A percentile compares a stretch with the other conserved stretches of the same genome.
Evolutionary conservation across 768 basidiomycete species (phyloP).

Genomic region (Mycena maculata): DNA sequence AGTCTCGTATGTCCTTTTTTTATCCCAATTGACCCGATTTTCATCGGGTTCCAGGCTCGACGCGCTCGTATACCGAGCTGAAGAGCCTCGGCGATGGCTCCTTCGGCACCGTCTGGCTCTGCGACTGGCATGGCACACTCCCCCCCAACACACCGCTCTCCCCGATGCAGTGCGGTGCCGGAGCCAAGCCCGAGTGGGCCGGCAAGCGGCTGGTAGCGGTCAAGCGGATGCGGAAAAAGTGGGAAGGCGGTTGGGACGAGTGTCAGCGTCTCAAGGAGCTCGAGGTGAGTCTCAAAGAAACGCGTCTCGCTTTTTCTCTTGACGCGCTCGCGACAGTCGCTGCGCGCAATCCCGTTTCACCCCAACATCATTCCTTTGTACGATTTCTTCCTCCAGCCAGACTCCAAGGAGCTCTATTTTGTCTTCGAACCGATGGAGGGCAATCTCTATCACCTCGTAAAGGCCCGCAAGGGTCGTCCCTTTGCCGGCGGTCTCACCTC

Average conservation of each 20-base stretch:
- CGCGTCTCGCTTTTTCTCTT: slow-evolving; percentile 31
- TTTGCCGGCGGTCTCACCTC: slow-evolving; percentile 97
- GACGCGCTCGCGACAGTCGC: slow-evolving; percentile 73
- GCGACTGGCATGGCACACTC: slow-evolving; percentile 98
- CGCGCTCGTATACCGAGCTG: slow-evolving; percentile 91
- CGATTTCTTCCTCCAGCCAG: slow-evolving; percentile 98
- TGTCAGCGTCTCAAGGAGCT: slow-evolving; percentile 96
- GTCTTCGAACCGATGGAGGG: slow-evolving; percentile 99
- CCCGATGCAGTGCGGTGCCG: slow-evolving; percentile 95
- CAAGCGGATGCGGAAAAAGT: slow-evolving; percentile 97
- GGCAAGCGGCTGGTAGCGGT: slow-evolving; percentile 96
- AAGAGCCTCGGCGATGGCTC: slow-evolving; percentile 98
- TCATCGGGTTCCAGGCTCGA: slow-evolving; percentile 66
- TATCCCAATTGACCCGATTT: slow-evolving; percentile 24
- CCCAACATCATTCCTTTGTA: slow-evolving; percentile 98
- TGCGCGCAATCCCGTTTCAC: slow-evolving; percentile 94
- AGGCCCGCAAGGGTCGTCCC: slow-evolving; percentile 92
- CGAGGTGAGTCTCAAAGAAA: slow-evolving; percentile 79
- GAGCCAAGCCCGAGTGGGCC: slow-evolving; percentile 92
- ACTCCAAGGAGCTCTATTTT: slow-evolving; percentile 96
- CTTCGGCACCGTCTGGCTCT: slow-evolving; percentile 98
- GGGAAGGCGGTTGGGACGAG: slow-evolving; percentile 99
- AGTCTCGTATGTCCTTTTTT: slow-evolving; percentile 66
- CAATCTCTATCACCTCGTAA: slow-evolving; percentile 99
- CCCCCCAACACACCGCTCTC: slow-evolving; percentile 91